A percentile compares a stretch with the other conserved stretches of the same genome.
Evolutionary conservation across 306 rosid genomes (phyloP).

Genomic region (Prunus dulcis): DNA sequence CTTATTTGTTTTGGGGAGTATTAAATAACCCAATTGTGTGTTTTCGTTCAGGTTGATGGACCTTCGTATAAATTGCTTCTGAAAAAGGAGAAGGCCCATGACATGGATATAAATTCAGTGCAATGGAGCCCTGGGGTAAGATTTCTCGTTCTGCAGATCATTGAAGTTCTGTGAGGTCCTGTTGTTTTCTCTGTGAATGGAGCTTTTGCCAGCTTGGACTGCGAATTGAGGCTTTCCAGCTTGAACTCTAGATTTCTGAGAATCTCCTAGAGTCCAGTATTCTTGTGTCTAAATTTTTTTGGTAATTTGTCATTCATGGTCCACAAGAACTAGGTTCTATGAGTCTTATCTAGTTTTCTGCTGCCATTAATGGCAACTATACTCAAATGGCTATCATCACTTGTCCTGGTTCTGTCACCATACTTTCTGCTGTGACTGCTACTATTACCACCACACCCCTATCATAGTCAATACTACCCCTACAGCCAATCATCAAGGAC

Average conservation of each 20-base stretch:
- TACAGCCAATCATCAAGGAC: background rate
- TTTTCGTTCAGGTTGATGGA: slow-evolving; percentile 51
- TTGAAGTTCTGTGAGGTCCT: background rate
- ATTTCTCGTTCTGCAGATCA: slow-evolving; percentile 22
- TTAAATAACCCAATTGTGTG: slow-evolving; percentile 3
- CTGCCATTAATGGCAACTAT: background rate
- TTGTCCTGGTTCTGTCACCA: background rate
- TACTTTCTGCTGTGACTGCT: background rate
- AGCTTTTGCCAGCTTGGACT: background rate
- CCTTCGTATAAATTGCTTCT: slow-evolving; percentile 61
- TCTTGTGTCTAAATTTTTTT: background rate
- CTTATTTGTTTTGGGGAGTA: background rate
- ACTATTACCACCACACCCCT: background rate
- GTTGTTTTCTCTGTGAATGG: background rate
- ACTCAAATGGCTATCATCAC: background rate
- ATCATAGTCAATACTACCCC: background rate
- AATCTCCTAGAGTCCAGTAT: background rate
- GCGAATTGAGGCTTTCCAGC: background rate
- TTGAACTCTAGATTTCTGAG: background rate
- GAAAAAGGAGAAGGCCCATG: slow-evolving; percentile 79
- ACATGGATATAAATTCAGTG: slow-evolving; percentile 76
- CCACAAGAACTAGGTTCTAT: background rate
- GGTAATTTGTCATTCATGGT: too few species aligned
- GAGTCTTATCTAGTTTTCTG: background rate
- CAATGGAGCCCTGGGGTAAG: slow-evolving; percentile 95